These are phyloP conservation scores for Coemansia sp. DNA, from an alignment of 192 early-diverging fungal species.

Conservation along the genomic window DNA sequence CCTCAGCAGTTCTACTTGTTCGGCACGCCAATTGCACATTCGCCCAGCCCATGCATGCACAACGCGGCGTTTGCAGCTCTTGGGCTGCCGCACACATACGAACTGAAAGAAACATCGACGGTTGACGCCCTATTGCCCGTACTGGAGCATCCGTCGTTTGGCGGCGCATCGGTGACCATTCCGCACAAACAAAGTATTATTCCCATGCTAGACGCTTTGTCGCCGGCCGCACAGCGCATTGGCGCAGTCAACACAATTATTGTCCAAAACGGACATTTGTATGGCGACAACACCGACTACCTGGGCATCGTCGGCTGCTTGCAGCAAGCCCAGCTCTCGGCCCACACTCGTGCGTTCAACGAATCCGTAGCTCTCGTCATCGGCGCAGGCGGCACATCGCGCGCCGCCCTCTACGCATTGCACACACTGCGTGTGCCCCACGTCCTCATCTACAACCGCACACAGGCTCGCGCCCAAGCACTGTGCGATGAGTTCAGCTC, in stretches of 20 bases:
- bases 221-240: slow-evolving; percentile 76
- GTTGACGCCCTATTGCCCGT: slow-evolving; percentile 60
- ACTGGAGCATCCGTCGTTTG: slow-evolving; percentile 64
- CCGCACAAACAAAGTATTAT: slow-evolving; percentile 92
- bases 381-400: slow-evolving; percentile 91
- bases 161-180: slow-evolving; percentile 94
- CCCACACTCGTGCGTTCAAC: slow-evolving; percentile 8
- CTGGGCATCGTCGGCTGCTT: slow-evolving; percentile 78
- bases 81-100: slow-evolving; percentile 83
- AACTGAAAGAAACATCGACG: slow-evolving; percentile 67
- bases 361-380: slow-evolving; percentile 72
- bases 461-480: slow-evolving; percentile 65
- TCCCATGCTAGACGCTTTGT: slow-evolving; percentile 67
- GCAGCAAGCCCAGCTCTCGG: slow-evolving; percentile 36
- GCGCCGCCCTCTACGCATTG: slow-evolving; percentile 88
- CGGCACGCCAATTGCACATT: slow-evolving; percentile 87
- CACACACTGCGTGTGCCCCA: slow-evolving; percentile 64
- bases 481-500: slow-evolving; percentile 63
- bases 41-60: slow-evolving; percentile 88
- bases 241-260: slow-evolving; percentile 95
- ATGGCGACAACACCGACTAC: slow-evolving; percentile 97
- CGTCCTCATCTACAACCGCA: slow-evolving; percentile 88
- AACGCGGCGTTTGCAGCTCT: slow-evolving; percentile 85
- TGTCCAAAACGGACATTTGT: slow-evolving; percentile 33
- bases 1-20: slow-evolving; percentile 78